Evolutionary conservation across 129 eudicot species (phyloP), one percentile per base, ranked within the genome.

Genomic region (Pittosporum tobira): DNA sequence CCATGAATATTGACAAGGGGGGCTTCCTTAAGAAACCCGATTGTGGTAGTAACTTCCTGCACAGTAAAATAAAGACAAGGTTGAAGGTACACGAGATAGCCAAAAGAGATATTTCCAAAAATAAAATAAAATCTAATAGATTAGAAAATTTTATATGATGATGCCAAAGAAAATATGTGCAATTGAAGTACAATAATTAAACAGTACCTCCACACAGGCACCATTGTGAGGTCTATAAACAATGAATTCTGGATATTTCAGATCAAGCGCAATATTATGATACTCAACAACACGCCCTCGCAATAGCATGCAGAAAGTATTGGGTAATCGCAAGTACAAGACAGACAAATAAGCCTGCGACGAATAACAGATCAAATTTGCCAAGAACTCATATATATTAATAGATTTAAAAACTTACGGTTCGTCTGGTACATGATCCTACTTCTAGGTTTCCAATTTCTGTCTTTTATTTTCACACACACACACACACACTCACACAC

Each of bases 1-100:
- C 63, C 63, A 58, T 58, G 63, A 27, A 58, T 37, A 58, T 58
- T 58, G 14, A 58, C 63, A 15, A 31, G 34, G 26, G 63, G 63
- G 38, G 63, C 63, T 73, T 90, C 98, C 75, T 90, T 90, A 20
- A 85, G 67, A 70, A 90, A 90, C 57, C 98, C 98, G 57, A 90
- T 85, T 10, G 98, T 82, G 20, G 98, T 90, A 65, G 78, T 23
- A 25, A 90, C 84, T 45, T 72, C 94, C 97, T 90, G 80, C 76
- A 73, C 47, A 43, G n/a, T 54, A 19, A 3, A 16, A 64, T 46
- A n/a, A n/a, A n/a, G n/a, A n/a, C n/a, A n/a, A n/a, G n/a, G n/a
- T n/a, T n/a, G n/a, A n/a, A n/a, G n/a, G n/a, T n/a, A n/a, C n/a
- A n/a, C n/a, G n/a, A n/a, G n/a, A n/a, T n/a, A n/a, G n/a, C n/a